Evolutionary conservation across 192 early-diverging fungal species (phyloP).

Genomic region (Dispira simplex): DNA sequence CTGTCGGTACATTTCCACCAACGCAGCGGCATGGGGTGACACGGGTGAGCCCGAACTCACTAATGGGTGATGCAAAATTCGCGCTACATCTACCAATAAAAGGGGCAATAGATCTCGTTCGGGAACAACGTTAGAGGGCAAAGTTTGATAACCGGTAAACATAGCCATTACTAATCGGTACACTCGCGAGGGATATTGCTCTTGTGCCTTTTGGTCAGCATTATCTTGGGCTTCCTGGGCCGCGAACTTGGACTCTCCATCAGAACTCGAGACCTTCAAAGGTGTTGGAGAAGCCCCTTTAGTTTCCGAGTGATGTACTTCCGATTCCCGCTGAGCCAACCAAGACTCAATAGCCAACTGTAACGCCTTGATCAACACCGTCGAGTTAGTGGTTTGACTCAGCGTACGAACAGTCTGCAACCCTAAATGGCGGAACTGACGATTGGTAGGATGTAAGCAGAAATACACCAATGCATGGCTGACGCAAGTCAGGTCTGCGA

Average conservation of each 20-base stretch:
- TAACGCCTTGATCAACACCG: neutral
- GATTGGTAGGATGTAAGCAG: slow-evolving; percentile 1
- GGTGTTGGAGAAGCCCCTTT: neutral
- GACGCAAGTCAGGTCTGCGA: neutral
- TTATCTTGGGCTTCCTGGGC: no score
- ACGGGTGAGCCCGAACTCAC: neutral
- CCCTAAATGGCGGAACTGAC: neutral
- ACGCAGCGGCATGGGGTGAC: neutral
- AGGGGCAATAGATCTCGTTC: neutral
- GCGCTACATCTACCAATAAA: neutral
- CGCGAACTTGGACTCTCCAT: neutral
- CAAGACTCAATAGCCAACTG: slow-evolving; percentile 4
- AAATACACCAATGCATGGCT: neutral
- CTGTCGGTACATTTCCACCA: neutral
- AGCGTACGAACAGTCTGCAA: neutral
- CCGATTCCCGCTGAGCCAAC: neutral
- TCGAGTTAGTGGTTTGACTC: neutral
- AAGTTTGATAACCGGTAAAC: neutral
- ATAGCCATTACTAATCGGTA: neutral
- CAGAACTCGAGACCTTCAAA: no score
- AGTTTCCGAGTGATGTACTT: neutral
- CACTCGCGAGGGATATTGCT: neutral
- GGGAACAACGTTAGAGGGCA: neutral
- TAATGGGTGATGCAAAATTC: neutral
- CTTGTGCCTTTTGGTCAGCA: neutral